Conservation (phyloP, 2,329 filamentous ascomycete genomes). For the Diaporthe sp. region DNA sequence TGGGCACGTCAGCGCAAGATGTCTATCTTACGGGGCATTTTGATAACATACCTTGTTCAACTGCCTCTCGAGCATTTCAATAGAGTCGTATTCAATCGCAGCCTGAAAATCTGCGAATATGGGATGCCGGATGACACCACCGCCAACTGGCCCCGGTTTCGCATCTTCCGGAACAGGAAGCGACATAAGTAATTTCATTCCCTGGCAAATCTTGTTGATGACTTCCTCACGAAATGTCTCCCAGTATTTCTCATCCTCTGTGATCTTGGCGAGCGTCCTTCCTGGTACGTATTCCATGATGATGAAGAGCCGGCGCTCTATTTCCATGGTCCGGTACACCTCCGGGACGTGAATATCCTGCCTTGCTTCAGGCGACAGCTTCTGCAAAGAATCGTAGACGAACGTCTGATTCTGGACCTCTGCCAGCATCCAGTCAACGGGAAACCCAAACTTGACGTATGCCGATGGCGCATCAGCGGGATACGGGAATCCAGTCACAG, state of each 20-base stretch:
- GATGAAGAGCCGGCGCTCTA: not conserved
- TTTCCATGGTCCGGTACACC: not conserved
- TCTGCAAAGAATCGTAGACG: too few relatives aligned
- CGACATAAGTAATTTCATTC: slow-evolving; percentile 31
- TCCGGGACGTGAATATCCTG: not conserved
- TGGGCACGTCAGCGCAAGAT: not conserved
- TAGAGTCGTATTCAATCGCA: not conserved
- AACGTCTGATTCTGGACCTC: too few relatives aligned
- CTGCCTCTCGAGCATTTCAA: not conserved
- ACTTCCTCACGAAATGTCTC: not conserved
- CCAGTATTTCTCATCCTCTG: not conserved
- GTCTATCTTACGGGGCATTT: not conserved
- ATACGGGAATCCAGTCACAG: too few relatives aligned
- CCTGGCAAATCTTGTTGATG: not conserved
- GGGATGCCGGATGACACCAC: not conserved
- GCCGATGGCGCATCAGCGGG: too few relatives aligned
- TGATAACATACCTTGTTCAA: not conserved
- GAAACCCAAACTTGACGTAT: too few relatives aligned
- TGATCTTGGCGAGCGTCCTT: not conserved
- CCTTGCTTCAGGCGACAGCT: too few relatives aligned
- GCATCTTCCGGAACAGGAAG: not conserved
- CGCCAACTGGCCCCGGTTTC: not conserved
- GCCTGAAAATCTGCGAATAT: not conserved
- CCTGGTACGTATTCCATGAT: slow-evolving; percentile 3
- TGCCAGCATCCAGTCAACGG: too few relatives aligned